Evolutionary conservation across 2,329 filamentous ascomycete species (phyloP), one percentile per base, ranked within the genome.

Genomic region (Colletotrichum truncatum): DNA sequence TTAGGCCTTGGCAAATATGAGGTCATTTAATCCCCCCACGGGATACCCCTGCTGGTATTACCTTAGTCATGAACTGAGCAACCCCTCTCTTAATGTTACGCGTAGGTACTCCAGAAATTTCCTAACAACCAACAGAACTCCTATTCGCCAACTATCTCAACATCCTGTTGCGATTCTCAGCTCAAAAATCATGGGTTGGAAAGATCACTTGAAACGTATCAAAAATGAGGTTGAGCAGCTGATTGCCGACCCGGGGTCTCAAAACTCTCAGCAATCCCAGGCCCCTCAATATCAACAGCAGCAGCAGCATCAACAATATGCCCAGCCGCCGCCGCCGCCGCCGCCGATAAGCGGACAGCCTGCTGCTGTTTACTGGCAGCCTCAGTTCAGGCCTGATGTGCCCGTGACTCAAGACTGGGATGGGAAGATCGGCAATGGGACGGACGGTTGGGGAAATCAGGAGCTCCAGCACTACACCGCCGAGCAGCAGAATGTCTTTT

Each of bases 371-470:
- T 88, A 88, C 74, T 89, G 86, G 86, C 80, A 80, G 63, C 81
- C 86, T 1, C 78, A 77, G 7, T 86, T 88, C 69, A 73, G 78
- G 26, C 78, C 83, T 1, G 74, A 78, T 12, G 76, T 78, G 3
- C 80, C 84, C 0, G 78, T 89, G 3, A 78, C 77, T 0, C 73
- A 77, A 3, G 82, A 87, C 67, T 89, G 87, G 77, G 76, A 84
- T 4, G 82, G 85, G 28, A 85, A 87, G 72, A 78, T 84, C 48
- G 81, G 83, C 26, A 83, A 82, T 32, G 86, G 86, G 26, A 81
- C 80, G n/a, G 81, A 87, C 70, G 86, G 87, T 36, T 89, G 87
- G 87, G 87, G 87, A 21, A 89, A 89, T 71, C 83, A 87, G 66
- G 87, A 89, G 76, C 76, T 85, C 51, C 81, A 89, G 74, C 83